Conservation (phyloP, 2,329 filamentous ascomycete genomes). For the Apiospora arundinis region DNA sequence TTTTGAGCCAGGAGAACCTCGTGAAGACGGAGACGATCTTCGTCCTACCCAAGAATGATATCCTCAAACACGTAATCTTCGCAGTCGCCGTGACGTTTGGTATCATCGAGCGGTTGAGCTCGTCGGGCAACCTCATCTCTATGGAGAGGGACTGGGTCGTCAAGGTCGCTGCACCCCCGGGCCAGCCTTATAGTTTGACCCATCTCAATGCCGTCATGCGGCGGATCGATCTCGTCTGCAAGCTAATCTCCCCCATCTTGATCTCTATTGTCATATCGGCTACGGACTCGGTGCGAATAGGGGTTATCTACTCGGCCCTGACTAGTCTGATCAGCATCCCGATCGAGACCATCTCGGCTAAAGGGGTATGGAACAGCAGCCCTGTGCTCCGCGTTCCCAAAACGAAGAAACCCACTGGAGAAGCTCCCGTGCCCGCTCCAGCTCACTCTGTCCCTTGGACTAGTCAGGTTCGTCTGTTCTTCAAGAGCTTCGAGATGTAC, state of each 20-base stretch:
- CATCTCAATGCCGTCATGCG: constrained; percentile 60
- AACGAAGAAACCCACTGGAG: constrained; percentile 22
- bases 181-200: constrained; percentile 45
- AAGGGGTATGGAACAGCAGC: constrained; percentile 46
- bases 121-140: constrained; percentile 50
- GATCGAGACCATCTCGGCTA: constrained; percentile 47
- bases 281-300: constrained; percentile 48
- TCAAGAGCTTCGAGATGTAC: constrained; percentile 43
- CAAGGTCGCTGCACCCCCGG: constrained; percentile 41
- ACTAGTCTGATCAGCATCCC: constrained; percentile 50
- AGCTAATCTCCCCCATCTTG: constrained; percentile 58
- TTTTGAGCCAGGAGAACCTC: constrained; percentile 38
- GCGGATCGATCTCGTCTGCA: constrained; percentile 63
- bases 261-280: constrained; percentile 54
- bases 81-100: constrained; percentile 44
- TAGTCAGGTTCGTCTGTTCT: constrained; percentile 32
- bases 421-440: neutral
- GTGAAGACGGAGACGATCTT: constrained; percentile 29
- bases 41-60: constrained; percentile 31
- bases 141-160: constrained; percentile 56
- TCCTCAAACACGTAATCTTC: constrained; percentile 42
- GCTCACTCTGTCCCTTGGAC: constrained; percentile 17
- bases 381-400: constrained; percentile 40
- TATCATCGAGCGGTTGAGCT: constrained; percentile 49
- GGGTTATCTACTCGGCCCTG: constrained; percentile 52